These are phyloP conservation scores for Eucalyptus microcorys DNA, from an alignment of 345 rosid genomes.

Conservation along the genomic window DNA sequence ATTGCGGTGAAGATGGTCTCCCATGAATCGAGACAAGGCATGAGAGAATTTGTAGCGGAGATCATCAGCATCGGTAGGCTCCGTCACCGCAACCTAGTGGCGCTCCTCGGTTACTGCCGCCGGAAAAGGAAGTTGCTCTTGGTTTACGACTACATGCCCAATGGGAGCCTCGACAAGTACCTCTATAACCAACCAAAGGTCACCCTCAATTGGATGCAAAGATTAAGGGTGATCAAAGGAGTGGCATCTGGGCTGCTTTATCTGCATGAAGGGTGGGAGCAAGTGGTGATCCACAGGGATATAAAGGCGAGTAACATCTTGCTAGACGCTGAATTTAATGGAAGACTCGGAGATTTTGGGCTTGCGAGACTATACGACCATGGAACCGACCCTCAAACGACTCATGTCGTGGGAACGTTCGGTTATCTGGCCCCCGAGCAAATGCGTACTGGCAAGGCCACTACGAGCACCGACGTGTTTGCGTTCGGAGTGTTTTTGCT, in stretches of 20 bases:
- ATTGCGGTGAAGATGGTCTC: neutral
- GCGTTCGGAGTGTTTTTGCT: rapidly evolving
- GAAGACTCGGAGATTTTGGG: neutral
- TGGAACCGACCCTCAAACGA: neutral
- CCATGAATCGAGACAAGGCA: neutral
- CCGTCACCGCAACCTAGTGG: neutral
- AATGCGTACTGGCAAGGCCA: neutral
- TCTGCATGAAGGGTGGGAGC: neutral
- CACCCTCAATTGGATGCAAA: neutral
- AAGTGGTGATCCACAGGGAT: neutral
- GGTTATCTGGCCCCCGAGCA: neutral
- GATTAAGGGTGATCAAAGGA: neutral
- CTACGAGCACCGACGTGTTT: neutral
- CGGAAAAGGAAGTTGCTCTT: neutral
- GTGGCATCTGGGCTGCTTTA: neutral
- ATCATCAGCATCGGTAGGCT: neutral
- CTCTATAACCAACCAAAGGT: neutral
- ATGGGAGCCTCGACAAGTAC: neutral
- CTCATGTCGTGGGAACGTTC: neutral
- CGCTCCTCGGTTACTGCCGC: neutral
- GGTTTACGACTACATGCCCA: neutral
- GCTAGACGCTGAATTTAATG: neutral
- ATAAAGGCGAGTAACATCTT: neutral
- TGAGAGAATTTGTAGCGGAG: neutral
- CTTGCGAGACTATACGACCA: neutral